Evolutionary conservation across 345 rosid species (phyloP).

Genomic region (Capsella bursapastoris): DNA sequence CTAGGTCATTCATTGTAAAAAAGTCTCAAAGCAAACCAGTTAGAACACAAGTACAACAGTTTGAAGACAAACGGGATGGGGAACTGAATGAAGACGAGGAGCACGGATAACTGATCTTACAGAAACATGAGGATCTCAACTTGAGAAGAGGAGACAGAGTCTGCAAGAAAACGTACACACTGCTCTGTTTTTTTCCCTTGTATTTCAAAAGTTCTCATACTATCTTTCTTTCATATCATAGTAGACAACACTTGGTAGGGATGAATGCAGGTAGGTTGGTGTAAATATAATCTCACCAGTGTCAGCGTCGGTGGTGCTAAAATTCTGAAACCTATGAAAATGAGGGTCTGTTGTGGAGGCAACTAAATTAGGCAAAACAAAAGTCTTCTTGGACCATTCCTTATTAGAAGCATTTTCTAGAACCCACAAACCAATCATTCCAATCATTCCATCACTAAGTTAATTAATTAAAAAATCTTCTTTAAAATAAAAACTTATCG

Average conservation of each 20-base stretch:
- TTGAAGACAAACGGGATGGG: not conserved
- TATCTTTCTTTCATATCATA: not conserved
- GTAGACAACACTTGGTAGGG: not conserved
- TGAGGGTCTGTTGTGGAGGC: not conserved
- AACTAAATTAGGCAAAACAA: not conserved
- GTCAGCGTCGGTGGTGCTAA: not conserved
- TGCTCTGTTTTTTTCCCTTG: not conserved
- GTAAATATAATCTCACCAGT: constrained; percentile 6
- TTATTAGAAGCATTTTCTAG: not conserved
- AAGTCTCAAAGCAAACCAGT: not conserved
- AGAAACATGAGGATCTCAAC: constrained; percentile 27
- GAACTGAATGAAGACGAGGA: not conserved
- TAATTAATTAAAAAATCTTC: no score
- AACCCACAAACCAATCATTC: constrained; percentile 2
- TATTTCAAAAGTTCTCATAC: not conserved
- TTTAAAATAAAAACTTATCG: not conserved
- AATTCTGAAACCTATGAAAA: not conserved
- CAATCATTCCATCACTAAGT: no score
- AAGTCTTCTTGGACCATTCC: constrained; percentile 19
- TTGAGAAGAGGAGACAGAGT: not conserved
- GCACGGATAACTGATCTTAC: not conserved
- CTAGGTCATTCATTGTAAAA: not conserved
- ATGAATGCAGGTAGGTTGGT: not conserved
- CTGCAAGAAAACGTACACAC: not conserved
- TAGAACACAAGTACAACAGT: not conserved